phyloP scores from a whole-genome alignment of 1,139 yeast genomes.

The Scheffersomyces stambukii region DNA sequence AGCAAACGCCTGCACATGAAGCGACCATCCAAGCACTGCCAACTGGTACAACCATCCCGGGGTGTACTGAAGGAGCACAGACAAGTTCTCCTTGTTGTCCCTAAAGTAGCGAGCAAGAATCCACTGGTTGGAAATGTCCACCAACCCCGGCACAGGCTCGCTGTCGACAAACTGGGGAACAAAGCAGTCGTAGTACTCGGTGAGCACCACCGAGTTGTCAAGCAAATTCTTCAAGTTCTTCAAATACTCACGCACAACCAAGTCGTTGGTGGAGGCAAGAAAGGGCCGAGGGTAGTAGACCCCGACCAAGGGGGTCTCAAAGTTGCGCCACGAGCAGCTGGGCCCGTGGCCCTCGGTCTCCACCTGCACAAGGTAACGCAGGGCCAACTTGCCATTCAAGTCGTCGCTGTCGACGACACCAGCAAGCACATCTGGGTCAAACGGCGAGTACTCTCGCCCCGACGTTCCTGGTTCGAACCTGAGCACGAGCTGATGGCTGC shows the following conservation, averaged over 20 bases:
- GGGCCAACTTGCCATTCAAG: constrained; percentile 21
- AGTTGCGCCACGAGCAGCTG: constrained; percentile 36
- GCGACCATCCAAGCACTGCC: constrained; percentile 36
- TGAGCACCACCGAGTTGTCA: constrained; percentile 21
- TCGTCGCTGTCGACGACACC: constrained; percentile 7
- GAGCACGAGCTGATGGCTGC: constrained; percentile 27
- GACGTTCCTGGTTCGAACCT: constrained; percentile 18
- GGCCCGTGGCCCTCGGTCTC: constrained; percentile 22
- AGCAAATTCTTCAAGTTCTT: constrained; percentile 23
- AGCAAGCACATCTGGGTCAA: constrained; percentile 7
- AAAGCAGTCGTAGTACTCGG: constrained; percentile 12
- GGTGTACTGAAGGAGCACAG: constrained; percentile 15
- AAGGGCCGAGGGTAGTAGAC: constrained; percentile 36
- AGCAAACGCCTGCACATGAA: constrained; percentile 28
- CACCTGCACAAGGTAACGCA: constrained; percentile 23
- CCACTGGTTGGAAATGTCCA: constrained; percentile 27
- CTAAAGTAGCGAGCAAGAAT: constrained; percentile 23
- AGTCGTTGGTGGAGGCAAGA: constrained; percentile 26
- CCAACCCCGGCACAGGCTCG: constrained; percentile 12
- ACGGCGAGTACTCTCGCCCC: neutral
- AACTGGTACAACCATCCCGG: constrained; percentile 33
- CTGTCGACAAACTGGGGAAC: constrained; percentile 8
- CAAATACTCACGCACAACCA: constrained; percentile 26
- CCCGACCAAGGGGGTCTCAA: constrained; percentile 32
- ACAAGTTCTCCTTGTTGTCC: constrained; percentile 34